Base-by-base conservation (phyloP, 768 basidiomycete genomes). In the Megacollybia marginata region DNA sequence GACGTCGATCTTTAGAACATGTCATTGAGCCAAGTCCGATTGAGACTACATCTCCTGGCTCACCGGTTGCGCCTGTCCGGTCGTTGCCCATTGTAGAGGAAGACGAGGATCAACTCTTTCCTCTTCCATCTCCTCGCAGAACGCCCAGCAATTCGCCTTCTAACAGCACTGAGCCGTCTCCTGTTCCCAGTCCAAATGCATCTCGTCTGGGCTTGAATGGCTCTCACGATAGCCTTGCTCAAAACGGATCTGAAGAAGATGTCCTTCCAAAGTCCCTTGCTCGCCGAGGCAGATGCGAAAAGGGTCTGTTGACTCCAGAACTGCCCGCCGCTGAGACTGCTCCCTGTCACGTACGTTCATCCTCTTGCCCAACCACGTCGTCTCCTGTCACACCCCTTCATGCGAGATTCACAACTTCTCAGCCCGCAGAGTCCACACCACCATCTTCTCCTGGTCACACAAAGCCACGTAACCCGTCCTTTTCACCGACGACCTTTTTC, bases 81-180 rank as follows among this genome's bases (percentile, higher is more conserved):
- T 56, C 68, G 8, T 71, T 69, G 4, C 69, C 72, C 2, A 74
- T 74, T 40, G 70, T 73, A 44, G 79, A 80, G 56, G 80, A 80
- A 32, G 73, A 79, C 47, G 79, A 81, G 52, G 69, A 72, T 11
- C 73, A 77, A 48, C 59, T 83, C 1, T 82, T 80, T 58, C 78
- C 78, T 1, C 68, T 83, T 18, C 82, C 82, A 9, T 78, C 79
- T 2, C 80, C 81, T 7, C 67, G 73, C 42, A 74, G 82, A 9
- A 71, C 76, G 1, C 81, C 82, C 1, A 65, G 57, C n/a, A 52
- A 59, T 2, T 75, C 74, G 1, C 71, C 72, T 0, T 45, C 55
- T 2, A 61, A 67, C 0, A 76, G 65, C 20, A 61, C 68, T 1
- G 49, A 51, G 2, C 61, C 58, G n/a, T 69, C 68, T n/a, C 50